Base-by-base conservation (phyloP, 495 filamentous ascomycete species). In the Gamarada debralockiae region DNA sequence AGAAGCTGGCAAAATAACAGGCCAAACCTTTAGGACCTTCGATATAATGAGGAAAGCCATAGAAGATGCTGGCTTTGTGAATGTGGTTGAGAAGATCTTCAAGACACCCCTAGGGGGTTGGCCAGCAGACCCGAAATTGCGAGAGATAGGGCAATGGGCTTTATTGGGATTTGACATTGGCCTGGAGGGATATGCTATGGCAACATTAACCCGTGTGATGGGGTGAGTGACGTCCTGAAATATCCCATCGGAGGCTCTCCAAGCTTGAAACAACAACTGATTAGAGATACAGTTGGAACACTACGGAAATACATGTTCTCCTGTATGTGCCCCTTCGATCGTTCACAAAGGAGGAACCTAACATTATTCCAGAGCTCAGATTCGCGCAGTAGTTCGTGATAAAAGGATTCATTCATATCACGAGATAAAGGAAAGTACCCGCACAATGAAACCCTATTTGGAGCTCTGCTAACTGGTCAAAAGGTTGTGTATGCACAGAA, bases 131-230 rank as follows among this genome's bases (percentile, higher is more conserved):
- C 61, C 53, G 18, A 63, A 65, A 22, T 39, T 76, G 39, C 73
- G 72, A 49, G 68, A 77, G 49, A 61, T 78, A 18, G 75, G 75
- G 0, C 46, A 48, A 31, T 77, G 65, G 64, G 68, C 72, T 47
- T 45, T 63, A 31, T 43, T 73, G 1, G 64, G 70, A 37, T 76
- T 72, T 55, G 64, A 72, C 48, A 61, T 69, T 42, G 71, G 74
- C 0, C 62, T 75, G 47, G 74, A 73, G 38, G 68, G 68, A 2
- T 59, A 50, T 48, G 43, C 43, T 8, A 12, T 62, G 27, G 42
- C 50, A 2, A 50, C 48, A 0, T 17, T 62, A 4, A 59, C 53
- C 1, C 59, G 52, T 36, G 36, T 49, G 12, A 8, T 59, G 34
- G 56, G 10, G 59, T 59, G 36, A 43, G 59, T 51, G 18, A 2